Conservation (phyloP, 352 stramenopile species). For the Halophytophthora polymorphica region DNA sequence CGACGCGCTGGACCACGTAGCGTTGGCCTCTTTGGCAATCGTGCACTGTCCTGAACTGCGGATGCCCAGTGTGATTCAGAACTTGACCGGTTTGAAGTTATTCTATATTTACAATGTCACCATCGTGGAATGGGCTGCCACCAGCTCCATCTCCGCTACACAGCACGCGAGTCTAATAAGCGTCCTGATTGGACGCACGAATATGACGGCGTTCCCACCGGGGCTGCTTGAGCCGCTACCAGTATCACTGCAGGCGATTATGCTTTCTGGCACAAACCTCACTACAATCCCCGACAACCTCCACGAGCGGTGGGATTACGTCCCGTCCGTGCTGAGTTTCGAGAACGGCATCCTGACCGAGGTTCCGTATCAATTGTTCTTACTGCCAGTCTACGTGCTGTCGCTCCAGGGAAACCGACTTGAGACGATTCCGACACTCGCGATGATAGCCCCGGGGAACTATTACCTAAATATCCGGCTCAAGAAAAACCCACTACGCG, state of each 20-base stretch:
- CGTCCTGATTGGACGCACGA: conserved; percentile 10
- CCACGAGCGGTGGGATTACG: conserved; percentile 9
- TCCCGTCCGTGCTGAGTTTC: conserved; percentile 11
- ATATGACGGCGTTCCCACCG: conserved; percentile 11
- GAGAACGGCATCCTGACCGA: conserved; percentile 17
- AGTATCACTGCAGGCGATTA: conserved; percentile 4
- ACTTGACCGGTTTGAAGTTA: conserved; percentile 7
- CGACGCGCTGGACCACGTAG: conserved; percentile 11
- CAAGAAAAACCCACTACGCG: too few species aligned
- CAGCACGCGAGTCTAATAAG: conserved; percentile 6
- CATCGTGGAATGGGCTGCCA: conserved; percentile 9
- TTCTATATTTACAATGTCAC: conserved; percentile 21
- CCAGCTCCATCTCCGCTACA: conserved; percentile 15
- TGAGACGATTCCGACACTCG: conserved; percentile 14
- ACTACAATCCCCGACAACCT: conserved; percentile 7
- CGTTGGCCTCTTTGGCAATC: conserved; percentile 12
- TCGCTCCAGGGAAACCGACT: conserved; percentile 15
- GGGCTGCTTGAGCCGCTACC: conserved; percentile 13
- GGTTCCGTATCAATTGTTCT: conserved; percentile 24
- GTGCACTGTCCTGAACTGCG: conserved; percentile 8
- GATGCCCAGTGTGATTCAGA: conserved; percentile 12
- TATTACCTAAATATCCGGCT: too few species aligned
- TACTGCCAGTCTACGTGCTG: conserved; percentile 8
- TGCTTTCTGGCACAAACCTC: conserved; percentile 21
- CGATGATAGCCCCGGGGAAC: conserved; percentile 19